Percentiles rank a stretch among this genome's conserved stretches.
Evolutionary conservation across 2,329 filamentous ascomycete genomes (phyloP).

Genomic region (Fusarium coicis): DNA sequence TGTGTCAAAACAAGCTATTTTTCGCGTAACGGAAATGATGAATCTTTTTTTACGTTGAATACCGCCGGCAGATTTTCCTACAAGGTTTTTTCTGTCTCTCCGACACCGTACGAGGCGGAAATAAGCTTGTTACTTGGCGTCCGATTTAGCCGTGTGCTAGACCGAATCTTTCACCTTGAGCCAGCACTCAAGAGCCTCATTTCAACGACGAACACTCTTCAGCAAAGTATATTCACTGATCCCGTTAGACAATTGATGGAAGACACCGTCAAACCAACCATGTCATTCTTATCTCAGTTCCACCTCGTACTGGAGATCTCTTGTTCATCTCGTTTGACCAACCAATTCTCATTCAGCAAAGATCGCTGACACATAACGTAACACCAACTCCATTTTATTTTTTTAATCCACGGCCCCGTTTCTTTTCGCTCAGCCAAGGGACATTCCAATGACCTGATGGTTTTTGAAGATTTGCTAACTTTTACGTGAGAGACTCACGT

Average conservation of each 20-base stretch:
- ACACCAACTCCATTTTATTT: conserved; percentile 12
- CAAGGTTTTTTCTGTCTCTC: background rate
- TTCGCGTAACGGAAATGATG: conserved; percentile 33
- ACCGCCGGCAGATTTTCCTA: background rate
- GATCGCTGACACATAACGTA: conserved; percentile 38
- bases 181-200: conserved; percentile 10
- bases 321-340: background rate
- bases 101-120: conserved; percentile 2
- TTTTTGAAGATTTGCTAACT: conserved; percentile 33
- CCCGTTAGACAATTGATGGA: background rate
- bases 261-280: background rate
- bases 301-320: background rate
- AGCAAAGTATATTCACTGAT: background rate
- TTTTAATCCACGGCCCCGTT: background rate
- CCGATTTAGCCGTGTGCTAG: conserved; percentile 11
- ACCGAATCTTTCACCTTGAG: background rate
- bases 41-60: background rate
- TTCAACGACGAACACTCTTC: background rate
- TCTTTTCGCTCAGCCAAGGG: background rate
- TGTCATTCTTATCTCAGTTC: conserved; percentile 8
- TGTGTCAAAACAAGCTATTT: conserved; percentile 36
- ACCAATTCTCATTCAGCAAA: conserved; percentile 13
- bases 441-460: conserved; percentile 36
- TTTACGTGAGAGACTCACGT: conserved; percentile 34
- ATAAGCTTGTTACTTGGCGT: conserved; percentile 24